A percentile compares a stretch with the other conserved stretches of the same genome.
Evolutionary conservation across 305 asterid genomes (phyloP).

Genomic region (Solanum hybrid): DNA sequence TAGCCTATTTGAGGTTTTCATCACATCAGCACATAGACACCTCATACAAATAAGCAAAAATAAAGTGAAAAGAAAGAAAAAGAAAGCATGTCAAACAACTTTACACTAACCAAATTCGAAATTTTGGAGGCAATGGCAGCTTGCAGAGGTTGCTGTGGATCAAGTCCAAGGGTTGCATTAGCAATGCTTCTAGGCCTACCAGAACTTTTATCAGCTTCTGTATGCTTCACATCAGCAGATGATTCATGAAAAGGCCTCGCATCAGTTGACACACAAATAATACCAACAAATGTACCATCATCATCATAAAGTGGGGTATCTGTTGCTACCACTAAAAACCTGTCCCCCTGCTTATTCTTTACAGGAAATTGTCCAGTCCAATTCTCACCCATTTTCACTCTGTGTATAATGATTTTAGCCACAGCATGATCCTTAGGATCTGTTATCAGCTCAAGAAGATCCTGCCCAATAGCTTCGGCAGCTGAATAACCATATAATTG

Average conservation of each 20-base stretch:
- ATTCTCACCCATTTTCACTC: constrained; percentile 53
- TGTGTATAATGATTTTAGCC: constrained; percentile 39
- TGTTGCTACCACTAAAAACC: constrained; percentile 45
- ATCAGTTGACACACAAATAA: constrained; percentile 57
- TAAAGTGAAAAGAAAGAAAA: neutral
- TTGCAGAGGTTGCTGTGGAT: constrained; percentile 82
- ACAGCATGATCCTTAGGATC: constrained; percentile 33
- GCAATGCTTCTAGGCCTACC: constrained; percentile 35
- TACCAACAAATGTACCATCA: constrained; percentile 55
- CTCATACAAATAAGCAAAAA: constrained; percentile 4
- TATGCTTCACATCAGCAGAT: constrained; percentile 20
- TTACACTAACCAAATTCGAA: constrained; percentile 69
- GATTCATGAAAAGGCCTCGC: constrained; percentile 45
- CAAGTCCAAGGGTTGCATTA: constrained; percentile 57
- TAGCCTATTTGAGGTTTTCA: constrained; percentile 40
- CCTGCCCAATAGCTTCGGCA: constrained; percentile 56
- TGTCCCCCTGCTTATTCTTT: constrained; percentile 48
- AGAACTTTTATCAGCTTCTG: constrained; percentile 27
- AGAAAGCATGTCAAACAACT: neutral
- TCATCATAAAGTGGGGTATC: constrained; percentile 74
- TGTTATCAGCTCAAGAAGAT: constrained; percentile 39
- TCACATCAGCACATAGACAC: constrained; percentile 20
- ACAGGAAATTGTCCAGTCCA: constrained; percentile 86
- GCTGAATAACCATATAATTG: constrained; percentile 54
- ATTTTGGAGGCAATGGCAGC: constrained; percentile 69